phyloP scores from a whole-genome alignment of 768 basidiomycete genomes.

The Terana coerulea region DNA sequence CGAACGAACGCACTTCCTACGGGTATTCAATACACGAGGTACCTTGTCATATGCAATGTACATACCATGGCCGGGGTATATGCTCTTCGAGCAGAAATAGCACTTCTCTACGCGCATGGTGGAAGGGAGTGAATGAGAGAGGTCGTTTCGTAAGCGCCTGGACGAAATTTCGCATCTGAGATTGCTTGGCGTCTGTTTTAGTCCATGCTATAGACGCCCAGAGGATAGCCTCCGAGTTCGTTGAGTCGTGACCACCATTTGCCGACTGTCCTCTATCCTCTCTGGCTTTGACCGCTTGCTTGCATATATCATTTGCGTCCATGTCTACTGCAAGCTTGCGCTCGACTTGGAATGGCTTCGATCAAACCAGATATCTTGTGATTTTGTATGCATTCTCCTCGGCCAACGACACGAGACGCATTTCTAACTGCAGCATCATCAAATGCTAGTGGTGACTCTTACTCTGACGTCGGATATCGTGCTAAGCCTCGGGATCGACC shows the following conservation, averaged over 20 bases:
- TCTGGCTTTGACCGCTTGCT: too few relatives aligned
- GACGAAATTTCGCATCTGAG: constrained; percentile 10
- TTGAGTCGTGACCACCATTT: background rate
- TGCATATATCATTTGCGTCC: background rate
- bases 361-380: constrained; percentile 38
- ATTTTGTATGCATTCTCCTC: constrained; percentile 45
- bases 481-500: constrained; percentile 25
- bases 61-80: constrained; percentile 94
- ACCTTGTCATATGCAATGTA: background rate
- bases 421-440: background rate
- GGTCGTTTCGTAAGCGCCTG: constrained; percentile 4
- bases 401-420: background rate
- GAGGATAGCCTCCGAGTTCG: background rate
- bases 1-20: constrained; percentile 92
- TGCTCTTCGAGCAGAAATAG: constrained; percentile 95
- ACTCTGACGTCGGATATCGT: constrained; percentile 36
- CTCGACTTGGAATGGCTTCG: constrained; percentile 41
- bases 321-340: constrained; percentile 8
- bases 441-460: constrained; percentile 55
- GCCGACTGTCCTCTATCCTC: too few relatives aligned
- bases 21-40: background rate
- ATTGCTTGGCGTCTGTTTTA: background rate
- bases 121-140: constrained; percentile 2
- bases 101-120: constrained; percentile 95
- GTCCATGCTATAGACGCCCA: too few relatives aligned